Base-by-base conservation (phyloP, 2,329 filamentous ascomycete genomes). In the Epichloe brachyelytri region DNA sequence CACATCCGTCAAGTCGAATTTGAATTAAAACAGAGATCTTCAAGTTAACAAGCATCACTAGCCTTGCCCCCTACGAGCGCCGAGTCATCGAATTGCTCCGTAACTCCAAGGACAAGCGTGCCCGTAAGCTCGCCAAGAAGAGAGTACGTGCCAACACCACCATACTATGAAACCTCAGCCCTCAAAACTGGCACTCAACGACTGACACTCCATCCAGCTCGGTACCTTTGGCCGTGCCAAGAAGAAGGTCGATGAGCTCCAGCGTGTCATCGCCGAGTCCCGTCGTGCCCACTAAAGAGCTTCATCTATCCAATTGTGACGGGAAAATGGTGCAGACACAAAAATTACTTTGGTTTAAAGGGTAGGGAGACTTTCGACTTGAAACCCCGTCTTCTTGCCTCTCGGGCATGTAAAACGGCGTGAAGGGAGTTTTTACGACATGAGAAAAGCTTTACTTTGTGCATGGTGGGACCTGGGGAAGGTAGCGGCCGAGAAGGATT, bases 241-340 rank as follows among this genome's bases (percentile, higher is more conserved):
- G 91, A 85, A 82, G 73, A 98, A 98, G 91, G 93, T 98, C 64
- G 93, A 98, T 72, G 91, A 97, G 79, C 88, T 98, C 78, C 88
- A 89, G 78, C 83, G 88, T 68, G 87, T 98, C 75, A 98, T 98
- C 71, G 88, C 91, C 68, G 93, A 97, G 80, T 85, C 90, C 71
- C 90, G 91, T 76, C 74, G 77, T 65, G 68, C 72, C 62, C 78
- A 81, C 73, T 81, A 80, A 80, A 69, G 4, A 56, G 47, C 39
- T 33, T 10, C 7, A 30, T 30, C 26, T 30, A 11, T 15, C 1
- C n/a, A 11, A 6, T 1, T n/a, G 10, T 19, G 15, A 19, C 2
- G 19, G n/a, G 47, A 19, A 41, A 4, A 47, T 34, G 22, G 11
- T 39, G 15, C 10, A 39, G 39, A 20, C n/a, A 48, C 19, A 47